phyloP scores from a whole-genome alignment of 2,329 filamentous ascomycete genomes.

The Ophiobolus disseminans region DNA sequence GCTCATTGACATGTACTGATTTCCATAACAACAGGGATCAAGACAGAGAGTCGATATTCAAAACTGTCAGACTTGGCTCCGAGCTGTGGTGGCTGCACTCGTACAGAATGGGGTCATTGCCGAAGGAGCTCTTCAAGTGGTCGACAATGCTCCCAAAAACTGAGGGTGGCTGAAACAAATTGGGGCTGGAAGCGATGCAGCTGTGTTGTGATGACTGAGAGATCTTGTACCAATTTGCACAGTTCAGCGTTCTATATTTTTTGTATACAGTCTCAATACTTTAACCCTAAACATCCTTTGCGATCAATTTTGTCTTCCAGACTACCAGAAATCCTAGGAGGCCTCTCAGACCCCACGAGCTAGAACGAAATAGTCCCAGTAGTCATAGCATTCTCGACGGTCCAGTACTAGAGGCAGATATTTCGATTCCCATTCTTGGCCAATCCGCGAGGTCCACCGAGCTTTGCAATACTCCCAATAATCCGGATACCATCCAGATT shows the following conservation, averaged over 20 bases:
- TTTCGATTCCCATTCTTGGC: slow-evolving; percentile 20
- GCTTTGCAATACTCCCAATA: slow-evolving; percentile 27
- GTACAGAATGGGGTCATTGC: slow-evolving; percentile 16
- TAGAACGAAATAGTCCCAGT: slow-evolving; percentile 23
- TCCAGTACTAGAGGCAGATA: slow-evolving; percentile 19
- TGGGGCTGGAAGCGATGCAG: slow-evolving; percentile 1
- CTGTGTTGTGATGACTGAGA: neutral
- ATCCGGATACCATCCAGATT: slow-evolving; percentile 20
- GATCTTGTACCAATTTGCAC: neutral
- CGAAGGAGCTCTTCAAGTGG: slow-evolving; percentile 9
- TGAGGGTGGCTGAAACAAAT: too few species aligned
- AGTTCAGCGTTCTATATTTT: neutral
- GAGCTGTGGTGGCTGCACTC: slow-evolving; percentile 20
- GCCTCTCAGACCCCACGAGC: slow-evolving; percentile 16
- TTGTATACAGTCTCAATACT: neutral
- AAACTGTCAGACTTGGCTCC: slow-evolving; percentile 34
- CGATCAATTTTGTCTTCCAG: slow-evolving; percentile 1
- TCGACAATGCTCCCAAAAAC: slow-evolving; percentile 17
- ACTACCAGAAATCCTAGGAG: neutral
- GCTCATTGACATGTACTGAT: too few species aligned
- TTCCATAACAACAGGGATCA: slow-evolving; percentile 11
- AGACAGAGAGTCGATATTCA: slow-evolving; percentile 22
- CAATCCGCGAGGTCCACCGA: slow-evolving; percentile 18
- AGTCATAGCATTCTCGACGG: slow-evolving; percentile 17
- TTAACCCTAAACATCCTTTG: neutral